phyloP scores from a whole-genome alignment of 169 alveolate genomes.

The Neospora caninum region DNA sequence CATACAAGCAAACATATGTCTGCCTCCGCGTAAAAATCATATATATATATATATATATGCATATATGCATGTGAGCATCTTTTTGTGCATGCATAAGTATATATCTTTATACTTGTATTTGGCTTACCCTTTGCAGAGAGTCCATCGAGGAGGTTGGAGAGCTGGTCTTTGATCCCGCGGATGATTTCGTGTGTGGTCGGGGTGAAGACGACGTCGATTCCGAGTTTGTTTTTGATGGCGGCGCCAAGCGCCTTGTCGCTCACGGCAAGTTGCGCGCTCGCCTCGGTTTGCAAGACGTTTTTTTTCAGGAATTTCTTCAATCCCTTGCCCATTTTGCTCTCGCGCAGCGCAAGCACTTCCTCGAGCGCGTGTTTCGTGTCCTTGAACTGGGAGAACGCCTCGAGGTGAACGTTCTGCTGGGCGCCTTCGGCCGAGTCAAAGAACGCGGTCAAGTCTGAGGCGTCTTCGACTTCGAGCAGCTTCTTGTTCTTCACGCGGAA shows the following conservation, averaged over 20 bases:
- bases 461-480: conserved; percentile 71
- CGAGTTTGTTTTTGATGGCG: conserved; percentile 86
- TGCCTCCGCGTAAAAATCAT: too few species aligned
- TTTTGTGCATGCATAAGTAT: too few species aligned
- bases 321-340: conserved; percentile 79
- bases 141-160: conserved; percentile 85
- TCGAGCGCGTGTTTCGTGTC: conserved; percentile 91
- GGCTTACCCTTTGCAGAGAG: conserved; percentile 82
- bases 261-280: conserved; percentile 80
- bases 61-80: background rate
- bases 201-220: conserved; percentile 80
- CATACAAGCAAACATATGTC: background rate
- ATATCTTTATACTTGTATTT: background rate
- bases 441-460: conserved; percentile 20
- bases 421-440: conserved; percentile 39
- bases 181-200: conserved; percentile 87
- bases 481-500: conserved; percentile 93
- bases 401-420: conserved; percentile 74
- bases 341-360: conserved; percentile 84
- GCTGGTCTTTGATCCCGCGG: conserved; percentile 87
- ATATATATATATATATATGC: too few species aligned
- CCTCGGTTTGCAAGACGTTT: conserved; percentile 81
- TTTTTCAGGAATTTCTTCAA: conserved; percentile 94
- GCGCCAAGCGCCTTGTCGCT: conserved; percentile 90
- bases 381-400: conserved; percentile 89